Base-by-base conservation (phyloP, 1,284 basidiomycete genomes). In the Mycosarcoma mackinlayi region DNA sequence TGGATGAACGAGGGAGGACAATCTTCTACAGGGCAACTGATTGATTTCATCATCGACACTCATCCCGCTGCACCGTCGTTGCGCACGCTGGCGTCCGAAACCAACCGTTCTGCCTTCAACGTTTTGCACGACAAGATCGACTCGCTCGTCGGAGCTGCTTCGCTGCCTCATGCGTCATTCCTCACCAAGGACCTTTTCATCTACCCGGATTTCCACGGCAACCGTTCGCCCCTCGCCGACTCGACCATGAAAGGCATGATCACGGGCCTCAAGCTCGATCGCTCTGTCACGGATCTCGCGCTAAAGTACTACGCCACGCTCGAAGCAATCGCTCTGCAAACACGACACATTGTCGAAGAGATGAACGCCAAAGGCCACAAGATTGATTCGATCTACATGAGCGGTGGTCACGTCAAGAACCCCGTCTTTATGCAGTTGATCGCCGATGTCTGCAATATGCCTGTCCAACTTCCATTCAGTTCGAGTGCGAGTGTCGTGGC, bases 1-100 rank as follows among this genome's bases (percentile, higher is more conserved):
- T 85, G 95, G 96, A 97, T 98, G 93, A 98, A 96, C 79, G 95
- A 98, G 84, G 95, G 95, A 37, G 95, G 95, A 0, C 95, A 98
- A 84, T 96, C 93, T 18, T 95, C 94, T 0, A 98, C 95, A 0
- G 96, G 95, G n/a, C 94, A 96, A 89, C 87, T 97, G 23, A 94
- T 97, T 70, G 93, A 98, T 79, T 97, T 96, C 81, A 90, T 96
- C 83, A 88, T 98, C 71, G 93, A 90, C 30, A 97, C 92, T 0
- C 95, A 98, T 78, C 88, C 91, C 1, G 92, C 94, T 1, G 92
- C 92, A 71, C 83, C 87, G 6, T 86, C 88, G 49, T 88, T 96
- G 18, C 84, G 89, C 46, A 87, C 89, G 39, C 56, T 77, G 16
- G 85, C 86, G 0, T 80, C 85, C 46, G 81, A 84, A 55, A 80